Percentiles rank a stretch among this genome's conserved stretches.
These are phyloP conservation scores for Eucalyptus shirleyi DNA, from an alignment of 345 rosid genomes.

Conservation along the genomic window DNA sequence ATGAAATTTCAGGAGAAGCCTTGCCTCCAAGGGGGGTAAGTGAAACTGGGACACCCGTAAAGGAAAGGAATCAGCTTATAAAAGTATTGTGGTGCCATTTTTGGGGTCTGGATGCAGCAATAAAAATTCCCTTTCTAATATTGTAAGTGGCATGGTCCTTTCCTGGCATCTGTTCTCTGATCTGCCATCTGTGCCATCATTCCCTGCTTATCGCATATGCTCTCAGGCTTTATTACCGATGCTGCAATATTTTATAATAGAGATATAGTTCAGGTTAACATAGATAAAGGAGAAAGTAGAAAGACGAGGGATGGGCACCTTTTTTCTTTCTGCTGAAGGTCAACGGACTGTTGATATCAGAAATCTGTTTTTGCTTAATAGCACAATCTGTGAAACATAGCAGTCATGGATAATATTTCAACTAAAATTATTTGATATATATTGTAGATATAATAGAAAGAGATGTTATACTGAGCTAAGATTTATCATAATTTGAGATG, in stretches of 20 bases:
- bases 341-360: not conserved
- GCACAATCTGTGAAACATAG: not conserved
- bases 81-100: constrained; percentile 39
- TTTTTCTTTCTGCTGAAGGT: not conserved
- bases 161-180: not conserved
- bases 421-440: not conserved
- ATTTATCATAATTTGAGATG: not conserved
- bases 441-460: not conserved
- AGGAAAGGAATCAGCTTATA: constrained; percentile 15
- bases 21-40: constrained; percentile 19
- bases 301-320: not conserved
- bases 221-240: not conserved
- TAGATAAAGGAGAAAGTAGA: not conserved
- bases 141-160: constrained; percentile 41
- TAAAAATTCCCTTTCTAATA: constrained; percentile 57
- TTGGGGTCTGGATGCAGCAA: constrained; percentile 58
- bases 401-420: not conserved
- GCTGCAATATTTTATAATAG: not conserved
- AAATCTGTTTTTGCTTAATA: not conserved
- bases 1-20: constrained; percentile 41
- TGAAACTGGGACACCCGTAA: constrained; percentile 7
- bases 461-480: not conserved
- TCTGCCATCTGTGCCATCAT: not conserved
- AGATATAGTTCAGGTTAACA: not conserved
- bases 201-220: not conserved